Conservation (phyloP, 768 basidiomycete genomes). For the Nidularia pulvinata region DNA sequence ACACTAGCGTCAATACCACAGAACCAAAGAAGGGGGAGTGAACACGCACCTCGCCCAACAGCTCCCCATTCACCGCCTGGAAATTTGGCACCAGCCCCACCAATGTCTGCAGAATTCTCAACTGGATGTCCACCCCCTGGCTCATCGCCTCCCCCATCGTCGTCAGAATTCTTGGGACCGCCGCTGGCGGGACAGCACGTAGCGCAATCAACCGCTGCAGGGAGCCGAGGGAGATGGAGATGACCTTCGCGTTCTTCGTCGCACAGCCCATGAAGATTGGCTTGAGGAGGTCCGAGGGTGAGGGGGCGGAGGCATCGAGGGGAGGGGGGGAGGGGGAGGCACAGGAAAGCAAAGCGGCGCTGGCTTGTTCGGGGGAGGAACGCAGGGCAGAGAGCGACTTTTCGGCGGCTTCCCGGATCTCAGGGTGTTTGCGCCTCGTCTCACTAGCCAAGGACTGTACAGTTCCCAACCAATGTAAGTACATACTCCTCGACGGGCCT, state of each 20-base stretch:
- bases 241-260: slow-evolving; percentile 92
- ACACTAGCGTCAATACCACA: not conserved
- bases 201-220: slow-evolving; percentile 89
- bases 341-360: slow-evolving; percentile 50
- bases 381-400: slow-evolving; percentile 81
- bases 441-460: slow-evolving; percentile 83
- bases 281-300: slow-evolving; percentile 77
- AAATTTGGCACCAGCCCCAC: slow-evolving; percentile 92
- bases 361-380: slow-evolving; percentile 82
- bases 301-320: slow-evolving; percentile 58
- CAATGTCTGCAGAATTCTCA: slow-evolving; percentile 91
- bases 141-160: slow-evolving; percentile 89
- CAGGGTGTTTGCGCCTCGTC: slow-evolving; percentile 86
- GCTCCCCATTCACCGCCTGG: slow-evolving; percentile 72
- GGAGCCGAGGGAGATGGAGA: slow-evolving; percentile 89
- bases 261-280: slow-evolving; percentile 95
- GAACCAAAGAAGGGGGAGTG: not conserved
- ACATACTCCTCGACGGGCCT: slow-evolving; percentile 1
- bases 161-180: slow-evolving; percentile 76
- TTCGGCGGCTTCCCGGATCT: slow-evolving; percentile 94
- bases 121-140: slow-evolving; percentile 96
- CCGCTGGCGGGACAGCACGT: slow-evolving; percentile 80
- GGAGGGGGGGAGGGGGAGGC: not conserved
- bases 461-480: not conserved
- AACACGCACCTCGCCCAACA: slow-evolving; percentile 77